Evolutionary conservation across 2,329 filamentous ascomycete species (phyloP).

Genomic region (Monosporascus sp.): DNA sequence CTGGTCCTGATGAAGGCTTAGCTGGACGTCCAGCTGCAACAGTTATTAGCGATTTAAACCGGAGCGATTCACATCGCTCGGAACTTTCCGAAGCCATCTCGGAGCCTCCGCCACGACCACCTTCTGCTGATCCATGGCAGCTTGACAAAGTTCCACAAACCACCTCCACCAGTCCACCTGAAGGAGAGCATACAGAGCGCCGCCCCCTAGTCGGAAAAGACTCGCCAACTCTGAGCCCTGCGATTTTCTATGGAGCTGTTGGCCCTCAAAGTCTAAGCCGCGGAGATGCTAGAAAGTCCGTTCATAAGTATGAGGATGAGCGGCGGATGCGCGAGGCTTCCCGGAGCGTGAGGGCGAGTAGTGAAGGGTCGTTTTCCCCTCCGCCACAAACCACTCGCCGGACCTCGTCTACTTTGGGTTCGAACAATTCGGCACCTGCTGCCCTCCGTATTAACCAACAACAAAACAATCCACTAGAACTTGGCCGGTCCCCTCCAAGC

Average conservation of each 20-base stretch:
- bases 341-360: conserved; percentile 16
- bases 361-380: conserved; percentile 19
- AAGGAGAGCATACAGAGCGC: conserved; percentile 16
- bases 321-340: conserved; percentile 18
- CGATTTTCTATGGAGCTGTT: not conserved
- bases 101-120: conserved; percentile 28
- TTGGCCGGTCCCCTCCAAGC: conserved; percentile 12
- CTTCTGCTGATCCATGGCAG: conserved; percentile 40
- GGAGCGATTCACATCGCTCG: conserved; percentile 19
- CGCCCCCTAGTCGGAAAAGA: conserved; percentile 17
- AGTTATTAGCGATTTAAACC: conserved; percentile 13
- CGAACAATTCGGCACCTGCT: conserved; percentile 9
- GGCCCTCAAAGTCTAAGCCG: conserved; percentile 1
- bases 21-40: conserved; percentile 9
- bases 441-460: conserved; percentile 7
- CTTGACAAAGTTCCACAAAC: conserved; percentile 21
- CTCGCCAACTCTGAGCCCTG: conserved; percentile 22
- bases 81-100: conserved; percentile 17
- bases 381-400: conserved; percentile 21
- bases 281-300: conserved; percentile 7
- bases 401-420: conserved; percentile 26
- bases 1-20: conserved; percentile 17
- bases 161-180: conserved; percentile 11
- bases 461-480: conserved; percentile 13
- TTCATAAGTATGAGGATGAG: conserved; percentile 17